Percentiles rank a stretch among this genome's conserved stretches.
These are phyloP conservation scores for Spongospora subterranea DNA, from an alignment of 208 protist genomes.

Conservation along the genomic window DNA sequence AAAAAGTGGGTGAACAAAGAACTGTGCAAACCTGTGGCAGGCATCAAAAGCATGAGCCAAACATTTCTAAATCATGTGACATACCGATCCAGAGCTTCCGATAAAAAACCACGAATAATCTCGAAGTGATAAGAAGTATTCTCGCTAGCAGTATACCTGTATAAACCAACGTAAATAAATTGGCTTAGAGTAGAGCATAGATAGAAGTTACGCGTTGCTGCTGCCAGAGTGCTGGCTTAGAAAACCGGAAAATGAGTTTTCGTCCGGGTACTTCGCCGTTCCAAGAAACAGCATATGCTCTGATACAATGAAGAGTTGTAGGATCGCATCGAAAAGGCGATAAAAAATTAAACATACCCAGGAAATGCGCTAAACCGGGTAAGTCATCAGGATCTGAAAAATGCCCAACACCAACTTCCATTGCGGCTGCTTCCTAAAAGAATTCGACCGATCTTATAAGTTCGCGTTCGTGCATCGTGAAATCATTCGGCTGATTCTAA, in stretches of 20 bases:
- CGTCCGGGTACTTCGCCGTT: slow-evolving; percentile 85
- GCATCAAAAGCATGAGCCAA: neutral
- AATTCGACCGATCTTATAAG: slow-evolving; percentile 36
- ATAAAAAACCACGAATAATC: slow-evolving; percentile 77
- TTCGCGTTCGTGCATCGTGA: too few species aligned
- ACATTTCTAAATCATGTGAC: slow-evolving; percentile 6
- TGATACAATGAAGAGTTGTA: neutral
- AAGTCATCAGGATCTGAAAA: slow-evolving; percentile 76
- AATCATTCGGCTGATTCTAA: too few species aligned
- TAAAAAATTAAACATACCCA: slow-evolving; percentile 54
- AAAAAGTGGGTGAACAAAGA: slow-evolving; percentile 88
- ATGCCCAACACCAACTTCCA: slow-evolving; percentile 75
- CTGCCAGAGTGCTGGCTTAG: slow-evolving; percentile 61
- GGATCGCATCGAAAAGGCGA: neutral
- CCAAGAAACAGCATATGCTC: slow-evolving; percentile 85
- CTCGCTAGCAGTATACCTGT: slow-evolving; percentile 74
- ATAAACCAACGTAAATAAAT: neutral
- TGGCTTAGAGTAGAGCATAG: neutral
- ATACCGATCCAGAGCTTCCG: slow-evolving; percentile 82
- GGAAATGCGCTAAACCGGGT: slow-evolving; percentile 81
- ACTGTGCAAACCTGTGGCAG: slow-evolving; percentile 81
- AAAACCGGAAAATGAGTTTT: slow-evolving; percentile 80
- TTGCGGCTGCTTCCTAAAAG: slow-evolving; percentile 69
- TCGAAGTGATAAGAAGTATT: slow-evolving; percentile 87
- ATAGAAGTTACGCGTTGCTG: slow-evolving; percentile 38